Base-by-base conservation (phyloP, 306 rosid species). In the Rosa rugosa region DNA sequence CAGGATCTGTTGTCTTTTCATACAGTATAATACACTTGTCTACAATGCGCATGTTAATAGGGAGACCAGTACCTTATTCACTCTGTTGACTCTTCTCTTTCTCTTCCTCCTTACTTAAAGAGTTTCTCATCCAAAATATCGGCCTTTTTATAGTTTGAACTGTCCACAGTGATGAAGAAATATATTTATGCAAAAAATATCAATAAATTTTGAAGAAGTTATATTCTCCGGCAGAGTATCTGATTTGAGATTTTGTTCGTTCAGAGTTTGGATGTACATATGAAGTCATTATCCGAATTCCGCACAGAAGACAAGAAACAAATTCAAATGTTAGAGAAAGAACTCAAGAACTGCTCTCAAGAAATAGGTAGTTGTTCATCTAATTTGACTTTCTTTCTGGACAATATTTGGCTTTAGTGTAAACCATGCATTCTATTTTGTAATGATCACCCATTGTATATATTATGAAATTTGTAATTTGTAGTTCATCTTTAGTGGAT, bases 261-360 rank as follows among this genome's bases (percentile, higher is more conserved):
- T 82, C 89, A 94, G 95, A 81, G 84, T 63, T 73, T 88, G 69
- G 97, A 91, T 80, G 76, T 38, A 72, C 87, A 85, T 63, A 94
- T 84, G 74, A 87, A 84, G 16, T 83, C 91, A 57, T 77, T 89
- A 54, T 85, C 91, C 11, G 88, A 84, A 79, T 82, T 86, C 63
- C 80, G 65, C 78, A 73, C 77, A 72, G 88, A 87, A 77, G 95
- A 94, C 86, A 88, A 86, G 89, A 84, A 79, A 75, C 87, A 53
- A 75, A 88, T 92, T 51, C 87, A 89, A 74, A 77, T 71, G 81
- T 83, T 92, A 85, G 92, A 89, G 80, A 88, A 89, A 80, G 95
- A 91, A 87, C 82, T 94, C 47, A 78, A 83, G 79, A 94, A 91
- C 83, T 94, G 97, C 87, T 86, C 86, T 75, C 97, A 92, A 87